Percentiles rank a stretch among this genome's conserved stretches.
Evolutionary conservation across 345 rosid species (phyloP).

Genomic region (Angophora floribunda): DNA sequence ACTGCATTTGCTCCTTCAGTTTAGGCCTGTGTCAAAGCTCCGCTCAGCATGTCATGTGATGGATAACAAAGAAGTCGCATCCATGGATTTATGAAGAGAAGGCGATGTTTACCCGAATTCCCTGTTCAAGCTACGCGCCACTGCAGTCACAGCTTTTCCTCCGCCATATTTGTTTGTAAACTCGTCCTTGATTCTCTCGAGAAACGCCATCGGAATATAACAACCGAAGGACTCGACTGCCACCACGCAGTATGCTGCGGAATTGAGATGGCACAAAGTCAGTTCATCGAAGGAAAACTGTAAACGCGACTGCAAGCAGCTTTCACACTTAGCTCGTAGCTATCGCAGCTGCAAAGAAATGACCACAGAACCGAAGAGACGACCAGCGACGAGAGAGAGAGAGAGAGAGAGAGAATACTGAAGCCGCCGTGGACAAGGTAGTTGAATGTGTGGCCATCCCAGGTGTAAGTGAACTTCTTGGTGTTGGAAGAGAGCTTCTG

Average conservation of each 20-base stretch:
- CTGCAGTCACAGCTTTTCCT: constrained; percentile 24
- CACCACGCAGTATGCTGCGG: constrained; percentile 32
- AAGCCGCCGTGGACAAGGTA: neutral
- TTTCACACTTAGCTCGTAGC: neutral
- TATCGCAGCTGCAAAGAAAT: neutral
- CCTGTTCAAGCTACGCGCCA: constrained; percentile 15
- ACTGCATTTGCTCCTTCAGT: constrained; percentile 41
- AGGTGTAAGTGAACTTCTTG: neutral
- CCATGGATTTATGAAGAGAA: neutral
- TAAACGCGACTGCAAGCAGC: neutral
- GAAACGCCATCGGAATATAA: constrained; percentile 25
- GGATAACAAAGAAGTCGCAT: neutral
- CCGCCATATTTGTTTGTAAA: constrained; percentile 18
- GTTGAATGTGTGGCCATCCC: neutral
- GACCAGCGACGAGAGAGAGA: neutral
- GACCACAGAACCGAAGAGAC: neutral
- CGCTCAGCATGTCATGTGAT: neutral
- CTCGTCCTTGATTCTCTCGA: constrained; percentile 29
- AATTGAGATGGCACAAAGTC: neutral
- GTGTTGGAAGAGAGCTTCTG: neutral
- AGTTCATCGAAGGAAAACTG: neutral
- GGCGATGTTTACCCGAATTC: constrained; percentile 6
- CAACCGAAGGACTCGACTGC: constrained; percentile 29
- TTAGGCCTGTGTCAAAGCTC: constrained; percentile 12
- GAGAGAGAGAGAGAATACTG: neutral